Percentiles rank a stretch among this genome's conserved stretches.
phyloP scores from a whole-genome alignment of 495 filamentous ascomycete genomes.

The Penicillium egyptiacum region DNA sequence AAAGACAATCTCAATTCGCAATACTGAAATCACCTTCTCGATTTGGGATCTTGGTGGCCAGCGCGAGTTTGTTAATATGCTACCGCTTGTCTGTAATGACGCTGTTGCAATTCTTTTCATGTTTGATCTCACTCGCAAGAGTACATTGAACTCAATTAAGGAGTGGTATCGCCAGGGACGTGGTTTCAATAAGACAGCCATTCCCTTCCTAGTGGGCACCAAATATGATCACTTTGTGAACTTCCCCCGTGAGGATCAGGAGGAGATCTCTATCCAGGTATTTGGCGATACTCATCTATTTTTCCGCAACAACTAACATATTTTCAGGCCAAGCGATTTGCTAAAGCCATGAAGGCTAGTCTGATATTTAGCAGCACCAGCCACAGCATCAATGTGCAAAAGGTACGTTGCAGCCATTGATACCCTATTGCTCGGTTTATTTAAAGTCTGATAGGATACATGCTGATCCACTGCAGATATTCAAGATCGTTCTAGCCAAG shows the following conservation, averaged over 20 bases:
- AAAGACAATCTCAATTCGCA: slow-evolving; percentile 98
- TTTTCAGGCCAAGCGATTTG: slow-evolving; percentile 83
- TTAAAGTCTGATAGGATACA: background rate
- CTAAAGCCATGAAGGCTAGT: slow-evolving; percentile 95
- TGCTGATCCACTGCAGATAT: slow-evolving; percentile 66
- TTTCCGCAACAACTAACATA: slow-evolving; percentile 5
- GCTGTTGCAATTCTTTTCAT: slow-evolving; percentile 98
- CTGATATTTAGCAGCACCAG: slow-evolving; percentile 98
- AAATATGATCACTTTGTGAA: slow-evolving; percentile 99
- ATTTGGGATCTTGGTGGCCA: slow-evolving; percentile 99
- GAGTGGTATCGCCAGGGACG: slow-evolving; percentile 98
- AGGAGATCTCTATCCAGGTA: slow-evolving; percentile 95
- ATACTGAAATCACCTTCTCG: slow-evolving; percentile 99
- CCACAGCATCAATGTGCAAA: slow-evolving; percentile 99
- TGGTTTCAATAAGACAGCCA: slow-evolving; percentile 99
- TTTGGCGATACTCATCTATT: slow-evolving; percentile 11
- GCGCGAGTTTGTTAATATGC: slow-evolving; percentile 98
- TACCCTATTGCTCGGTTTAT: background rate
- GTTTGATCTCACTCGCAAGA: slow-evolving; percentile 98
- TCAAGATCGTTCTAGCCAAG: slow-evolving; percentile 98
- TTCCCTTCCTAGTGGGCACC: slow-evolving; percentile 93
- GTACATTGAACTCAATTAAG: slow-evolving; percentile 97
- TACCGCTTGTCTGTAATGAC: slow-evolving; percentile 97
- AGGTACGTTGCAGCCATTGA: slow-evolving; percentile 55
- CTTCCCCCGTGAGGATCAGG: slow-evolving; percentile 93